Evolutionary conservation across 1,139 yeast genomes (phyloP), one percentile per base, ranked within the genome.

Genomic region (Scheffersomyces parashehatae): DNA sequence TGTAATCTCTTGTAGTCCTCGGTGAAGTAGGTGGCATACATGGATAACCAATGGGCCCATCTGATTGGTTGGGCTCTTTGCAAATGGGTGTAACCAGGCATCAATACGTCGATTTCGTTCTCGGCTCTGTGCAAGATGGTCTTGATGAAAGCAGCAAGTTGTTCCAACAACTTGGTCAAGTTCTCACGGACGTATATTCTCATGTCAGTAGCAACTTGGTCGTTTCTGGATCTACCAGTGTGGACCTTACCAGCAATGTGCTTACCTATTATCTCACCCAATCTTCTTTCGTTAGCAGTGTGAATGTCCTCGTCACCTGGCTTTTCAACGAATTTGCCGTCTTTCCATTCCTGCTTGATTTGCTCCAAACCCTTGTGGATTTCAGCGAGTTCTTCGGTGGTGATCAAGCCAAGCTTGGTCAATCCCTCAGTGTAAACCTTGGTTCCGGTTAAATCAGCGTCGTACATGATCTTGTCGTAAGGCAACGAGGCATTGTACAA

Each of bases 21-120:
- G 11, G 91, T 81, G 65, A 95, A 85, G 65, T 90, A 93, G 3
- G 98, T 93, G 35, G 97, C 98, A 60, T 93, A 93, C 59, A 90
- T 85, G 52, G 95, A 83, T 53, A 93, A 75, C 97, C 97, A 91
- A 65, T 93, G 99, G 1, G 98, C 77, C 99, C 99, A 93, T 70
- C 99, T 83, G 61, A 93, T 93, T 20, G 99, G 99, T 68, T 93
- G 99, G 3, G 99, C 99, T 64, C 97, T 86, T 76, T 93, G 99
- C 65, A 93, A 75, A 70, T 93, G 99, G 12, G 99, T 93, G 70
- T 93, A 93, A 30, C 99, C 99, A 9, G 99, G 99, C 98, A 93
- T 91, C 62, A 93, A 77, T 20, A 86, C 88, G 54, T 86, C 96
- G 47, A 93, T 87, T 69, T 93, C 99, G 39, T 75, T 67, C 57